Percentiles rank a stretch among this genome's conserved stretches.
phyloP scores from a whole-genome alignment of 768 basidiomycete species.

The Tylopilus rubrobrunneus region DNA sequence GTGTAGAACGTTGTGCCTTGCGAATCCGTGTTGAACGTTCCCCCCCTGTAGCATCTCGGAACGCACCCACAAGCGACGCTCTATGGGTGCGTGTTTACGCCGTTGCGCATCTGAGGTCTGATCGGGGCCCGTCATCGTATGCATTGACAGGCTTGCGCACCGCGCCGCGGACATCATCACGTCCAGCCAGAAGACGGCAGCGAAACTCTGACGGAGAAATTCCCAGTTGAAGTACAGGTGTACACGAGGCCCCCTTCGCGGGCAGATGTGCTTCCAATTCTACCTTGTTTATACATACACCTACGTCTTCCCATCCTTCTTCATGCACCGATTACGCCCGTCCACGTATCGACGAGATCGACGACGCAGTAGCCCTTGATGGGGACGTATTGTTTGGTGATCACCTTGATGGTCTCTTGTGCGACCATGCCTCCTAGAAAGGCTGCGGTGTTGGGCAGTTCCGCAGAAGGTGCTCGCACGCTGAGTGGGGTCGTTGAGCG shows the following conservation, averaged over 20 bases:
- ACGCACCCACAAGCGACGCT: constrained; percentile 19
- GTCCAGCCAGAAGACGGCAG: neutral
- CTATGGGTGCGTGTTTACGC: constrained; percentile 10
- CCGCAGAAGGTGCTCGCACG: constrained; percentile 73
- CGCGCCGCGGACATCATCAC: constrained; percentile 2
- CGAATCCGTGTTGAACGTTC: neutral
- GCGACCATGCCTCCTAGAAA: constrained; percentile 92
- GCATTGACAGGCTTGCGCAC: constrained; percentile 8
- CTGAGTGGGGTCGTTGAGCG: constrained; percentile 35
- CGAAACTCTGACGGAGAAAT: neutral
- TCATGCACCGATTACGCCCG: constrained; percentile 45
- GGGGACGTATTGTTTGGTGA: constrained; percentile 94
- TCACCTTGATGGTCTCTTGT: constrained; percentile 96
- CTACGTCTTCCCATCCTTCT: neutral
- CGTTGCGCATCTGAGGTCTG: neutral
- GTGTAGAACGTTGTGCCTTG: neutral
- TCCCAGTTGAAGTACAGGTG: neutral
- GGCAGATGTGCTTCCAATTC: constrained; percentile 6
- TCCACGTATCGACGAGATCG: constrained; percentile 81
- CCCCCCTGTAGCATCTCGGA: constrained; percentile 11
- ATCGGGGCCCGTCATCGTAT: neutral
- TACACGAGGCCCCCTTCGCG: neutral
- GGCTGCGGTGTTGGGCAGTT: constrained; percentile 91
- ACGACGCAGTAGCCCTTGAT: constrained; percentile 80
- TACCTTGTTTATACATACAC: too few relatives aligned